Conservation (phyloP, 805 yeast species). For the Wickerhamiella nectarea region DNA sequence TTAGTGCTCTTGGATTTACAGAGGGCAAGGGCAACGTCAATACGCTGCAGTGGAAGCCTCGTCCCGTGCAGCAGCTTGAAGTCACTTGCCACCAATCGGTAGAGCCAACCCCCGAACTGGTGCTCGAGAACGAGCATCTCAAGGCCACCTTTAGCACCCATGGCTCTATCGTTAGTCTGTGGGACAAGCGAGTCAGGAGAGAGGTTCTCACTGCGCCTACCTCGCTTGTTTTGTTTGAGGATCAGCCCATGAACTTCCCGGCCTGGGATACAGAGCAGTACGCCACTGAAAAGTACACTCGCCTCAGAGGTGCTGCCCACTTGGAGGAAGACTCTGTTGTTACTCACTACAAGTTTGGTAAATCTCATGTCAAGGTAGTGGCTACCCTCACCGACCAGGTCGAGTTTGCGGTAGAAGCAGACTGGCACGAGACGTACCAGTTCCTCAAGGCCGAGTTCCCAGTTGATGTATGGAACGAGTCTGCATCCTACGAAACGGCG, state of each 20-base stretch:
- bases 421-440: slow-evolving; percentile 79
- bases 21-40: background rate
- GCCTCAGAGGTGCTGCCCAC: slow-evolving; percentile 20
- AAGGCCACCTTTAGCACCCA: slow-evolving; percentile 42
- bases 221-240: slow-evolving; percentile 71
- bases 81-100: too few relatives aligned
- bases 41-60: slow-evolving; percentile 1
- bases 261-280: slow-evolving; percentile 97
- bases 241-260: slow-evolving; percentile 79
- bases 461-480: slow-evolving; percentile 61
- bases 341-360: slow-evolving; percentile 11
- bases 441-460: slow-evolving; percentile 94
- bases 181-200: slow-evolving; percentile 42
- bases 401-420: slow-evolving; percentile 46
- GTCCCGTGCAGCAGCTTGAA: background rate
- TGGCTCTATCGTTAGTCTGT: slow-evolving; percentile 48
- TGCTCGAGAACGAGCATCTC: slow-evolving; percentile 48
- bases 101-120: slow-evolving; percentile 13
- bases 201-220: slow-evolving; percentile 70
- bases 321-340: background rate
- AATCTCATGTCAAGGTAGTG: slow-evolving; percentile 14
- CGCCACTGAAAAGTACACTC: slow-evolving; percentile 59
- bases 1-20: slow-evolving; percentile 29
- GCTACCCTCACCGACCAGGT: slow-evolving; percentile 33
- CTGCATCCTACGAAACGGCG: slow-evolving; percentile 83